A percentile compares a stretch with the other conserved stretches of the same genome.
phyloP scores from a whole-genome alignment of 2,329 filamentous ascomycete genomes.

The Epichloe baconii region DNA sequence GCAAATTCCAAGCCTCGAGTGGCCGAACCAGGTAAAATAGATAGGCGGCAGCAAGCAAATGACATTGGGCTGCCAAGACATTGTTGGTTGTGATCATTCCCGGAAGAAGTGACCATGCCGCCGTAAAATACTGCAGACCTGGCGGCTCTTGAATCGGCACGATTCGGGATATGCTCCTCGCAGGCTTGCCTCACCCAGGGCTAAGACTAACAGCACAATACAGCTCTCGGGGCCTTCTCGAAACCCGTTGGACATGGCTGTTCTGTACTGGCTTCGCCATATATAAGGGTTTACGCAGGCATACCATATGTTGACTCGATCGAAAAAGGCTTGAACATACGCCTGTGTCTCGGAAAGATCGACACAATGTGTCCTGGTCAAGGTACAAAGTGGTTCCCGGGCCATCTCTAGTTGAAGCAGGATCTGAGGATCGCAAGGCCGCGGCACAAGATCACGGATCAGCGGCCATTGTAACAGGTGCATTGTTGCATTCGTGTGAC shows the following conservation, averaged over 20 bases:
- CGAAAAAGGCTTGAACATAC: slow-evolving; percentile 70
- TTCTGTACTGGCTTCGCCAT: slow-evolving; percentile 64
- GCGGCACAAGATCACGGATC: slow-evolving; percentile 63
- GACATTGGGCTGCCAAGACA: slow-evolving; percentile 66
- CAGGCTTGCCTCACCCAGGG: slow-evolving; percentile 63
- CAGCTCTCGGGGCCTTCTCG: slow-evolving; percentile 71
- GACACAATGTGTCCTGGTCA: slow-evolving; percentile 51
- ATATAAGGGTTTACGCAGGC: slow-evolving; percentile 74
- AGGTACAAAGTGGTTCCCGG: slow-evolving; percentile 56
- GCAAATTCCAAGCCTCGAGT: slow-evolving; percentile 68
- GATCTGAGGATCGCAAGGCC: slow-evolving; percentile 70
- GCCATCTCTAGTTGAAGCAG: slow-evolving; percentile 71
- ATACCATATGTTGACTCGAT: slow-evolving; percentile 73
- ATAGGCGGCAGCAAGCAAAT: slow-evolving; percentile 69
- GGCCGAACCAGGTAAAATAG: slow-evolving; percentile 72
- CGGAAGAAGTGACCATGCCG: slow-evolving; percentile 66
- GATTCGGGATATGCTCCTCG: slow-evolving; percentile 61
- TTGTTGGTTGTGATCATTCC: slow-evolving; percentile 70
- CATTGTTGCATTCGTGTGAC: slow-evolving; percentile 68
- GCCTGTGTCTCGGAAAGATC: slow-evolving; percentile 62
- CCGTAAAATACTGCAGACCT: slow-evolving; percentile 66
- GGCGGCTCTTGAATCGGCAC: slow-evolving; percentile 57
- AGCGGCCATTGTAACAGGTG: slow-evolving; percentile 71
- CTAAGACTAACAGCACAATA: slow-evolving; percentile 64
- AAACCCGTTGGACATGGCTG: slow-evolving; percentile 62